Evolutionary conservation across 768 basidiomycete genomes (phyloP).

Genomic region (Phallus indusiatus): DNA sequence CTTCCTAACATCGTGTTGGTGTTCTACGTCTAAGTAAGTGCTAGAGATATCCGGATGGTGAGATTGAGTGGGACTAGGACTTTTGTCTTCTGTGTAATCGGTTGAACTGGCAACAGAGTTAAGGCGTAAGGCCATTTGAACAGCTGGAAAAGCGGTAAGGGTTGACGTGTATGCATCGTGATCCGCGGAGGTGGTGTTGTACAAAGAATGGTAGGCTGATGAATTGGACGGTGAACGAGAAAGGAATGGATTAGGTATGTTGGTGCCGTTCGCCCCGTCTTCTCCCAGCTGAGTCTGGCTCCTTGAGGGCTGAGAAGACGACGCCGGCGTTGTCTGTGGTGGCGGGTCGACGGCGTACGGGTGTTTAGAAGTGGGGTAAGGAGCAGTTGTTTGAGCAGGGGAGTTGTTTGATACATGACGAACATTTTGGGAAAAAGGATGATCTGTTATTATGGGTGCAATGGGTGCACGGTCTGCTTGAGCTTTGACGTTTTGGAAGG

Average conservation of each 20-base stretch:
- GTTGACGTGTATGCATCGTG: neutral
- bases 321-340: neutral
- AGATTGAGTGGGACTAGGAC: neutral
- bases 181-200: neutral
- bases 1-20: neutral
- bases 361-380: neutral
- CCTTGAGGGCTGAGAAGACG: neutral
- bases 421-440: neutral
- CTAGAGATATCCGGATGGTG: neutral
- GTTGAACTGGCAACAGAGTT: neutral
- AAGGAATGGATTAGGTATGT: neutral
- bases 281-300: neutral
- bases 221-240: neutral
- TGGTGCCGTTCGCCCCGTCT: neutral
- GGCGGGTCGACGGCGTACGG: neutral
- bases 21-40: neutral
- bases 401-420: neutral
- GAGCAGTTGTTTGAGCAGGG: neutral
- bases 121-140: neutral
- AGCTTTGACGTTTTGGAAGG: neutral
- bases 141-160: neutral
- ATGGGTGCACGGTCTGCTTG: neutral
- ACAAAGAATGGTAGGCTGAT: neutral
- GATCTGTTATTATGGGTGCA: neutral
- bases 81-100: neutral